Base-by-base conservation (phyloP, 495 filamentous ascomycete genomes). In the Sabuloglossum arenarium region DNA sequence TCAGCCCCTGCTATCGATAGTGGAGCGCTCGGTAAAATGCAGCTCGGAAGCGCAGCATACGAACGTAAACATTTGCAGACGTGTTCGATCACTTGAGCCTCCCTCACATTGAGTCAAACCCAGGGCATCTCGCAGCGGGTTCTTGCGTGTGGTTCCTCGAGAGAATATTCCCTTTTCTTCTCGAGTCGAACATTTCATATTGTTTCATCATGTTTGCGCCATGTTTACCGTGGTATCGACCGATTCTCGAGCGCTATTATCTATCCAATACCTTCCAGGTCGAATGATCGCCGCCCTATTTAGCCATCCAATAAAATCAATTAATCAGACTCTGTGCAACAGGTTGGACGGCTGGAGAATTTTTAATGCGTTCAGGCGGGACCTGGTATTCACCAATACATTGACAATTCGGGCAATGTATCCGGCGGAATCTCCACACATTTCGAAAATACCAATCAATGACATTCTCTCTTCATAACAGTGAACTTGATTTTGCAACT, bases 1-100 rank as follows among this genome's bases (percentile, higher is more conserved):
- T 51, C 47, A 51, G 47, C 24, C 28, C 47, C 24, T 51, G 47
- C 25, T 49, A 49, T 49, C 47, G 47, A 51, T 51, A 51, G 28
- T 8, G 39, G 39, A 43, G 39, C 39, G 19, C 39, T 43, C 39
- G 39, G 39, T 21, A 21, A 43, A 21, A 21, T 43, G 39, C 39
- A 43, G 39, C 39, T 43, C 39, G 39, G 39, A 43, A 43, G 39
- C n/a, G 39, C 39, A 37, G 34, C 11, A 14, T 14, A 37, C 34
- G 16, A 16, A 10, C 3, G 34, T 8, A 39, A 39, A 8, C 34
- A 39, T 39, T 3, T 39, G 34, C 34, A 39, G 34, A 39, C 34
- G 34, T 39, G 34, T 39, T 12, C 14, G 34, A 39, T 39, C 34
- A 39, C 34, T 39, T 39, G 34, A 39, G 34, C 34, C 34, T 8